Percentiles rank a stretch among this genome's conserved stretches.
Evolutionary conservation across 495 filamentous ascomycete genomes (phyloP).

Genomic region (Podospora pseudopauciseta): DNA sequence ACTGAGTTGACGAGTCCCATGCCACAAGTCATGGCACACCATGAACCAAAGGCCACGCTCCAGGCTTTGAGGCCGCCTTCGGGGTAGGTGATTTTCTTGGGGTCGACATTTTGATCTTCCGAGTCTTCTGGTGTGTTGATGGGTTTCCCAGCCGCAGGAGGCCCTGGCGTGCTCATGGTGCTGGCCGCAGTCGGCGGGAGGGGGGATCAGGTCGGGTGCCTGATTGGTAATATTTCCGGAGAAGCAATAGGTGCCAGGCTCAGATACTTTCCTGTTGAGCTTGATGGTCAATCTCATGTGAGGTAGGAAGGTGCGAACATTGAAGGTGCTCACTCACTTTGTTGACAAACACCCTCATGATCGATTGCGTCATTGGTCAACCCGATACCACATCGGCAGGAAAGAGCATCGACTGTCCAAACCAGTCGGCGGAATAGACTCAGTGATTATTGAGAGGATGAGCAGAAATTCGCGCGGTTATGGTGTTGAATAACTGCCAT

Average conservation of each 20-base stretch:
- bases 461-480: neutral
- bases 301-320: neutral
- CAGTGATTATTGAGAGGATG: neutral
- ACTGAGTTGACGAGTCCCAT: constrained; percentile 4
- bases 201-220: neutral
- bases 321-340: too few relatives aligned
- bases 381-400: neutral
- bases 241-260: neutral
- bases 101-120: neutral
- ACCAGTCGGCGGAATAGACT: neutral
- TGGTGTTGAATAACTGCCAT: neutral
- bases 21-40: constrained; percentile 2
- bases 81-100: neutral
- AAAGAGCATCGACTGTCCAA: neutral
- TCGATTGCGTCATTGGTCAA: neutral
- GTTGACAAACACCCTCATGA: neutral
- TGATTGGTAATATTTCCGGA: neutral
- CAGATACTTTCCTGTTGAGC: neutral
- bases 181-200: too few relatives aligned
- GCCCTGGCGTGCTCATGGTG: neutral
- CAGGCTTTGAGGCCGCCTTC: neutral
- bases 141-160: neutral
- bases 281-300: neutral
- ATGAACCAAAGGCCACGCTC: constrained; percentile 1
- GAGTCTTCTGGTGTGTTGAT: neutral